Base-by-base conservation (phyloP, 257 asterid species). In the Ilex aquifolium region DNA sequence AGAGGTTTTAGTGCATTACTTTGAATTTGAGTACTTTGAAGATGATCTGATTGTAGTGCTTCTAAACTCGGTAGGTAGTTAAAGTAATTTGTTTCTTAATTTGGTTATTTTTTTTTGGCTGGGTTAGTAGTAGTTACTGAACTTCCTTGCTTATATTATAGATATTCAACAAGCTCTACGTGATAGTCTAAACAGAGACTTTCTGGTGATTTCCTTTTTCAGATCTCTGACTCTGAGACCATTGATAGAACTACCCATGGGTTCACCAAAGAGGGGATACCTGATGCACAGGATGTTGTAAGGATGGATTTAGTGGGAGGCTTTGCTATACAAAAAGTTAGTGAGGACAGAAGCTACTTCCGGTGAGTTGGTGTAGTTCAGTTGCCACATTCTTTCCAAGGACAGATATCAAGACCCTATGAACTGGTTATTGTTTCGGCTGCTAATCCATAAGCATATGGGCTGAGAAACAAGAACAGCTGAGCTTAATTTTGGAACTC, bases 301-400 rank as follows among this genome's bases (percentile, higher is more conserved):
- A 80, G 97, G 74, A 83, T 92, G 57, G 97, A 82, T 66, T 74
- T 87, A 44, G 83, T 77, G 49, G 99, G 99, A 66, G 99, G 99
- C 53, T 83, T 82, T 75, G 96, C 94, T 65, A 0, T 83, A 61
- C 95, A 87, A 53, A 92, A 87, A 82, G 90, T 87, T 31, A 71
- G 86, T 56, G 36, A 64, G 49, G 72, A 76, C 40, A 73, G 96
- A 67, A 89, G 90, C 80, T 85, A 77, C 82, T 89, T 92, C 79
- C 79, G 99, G 99, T 83, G 50, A 77, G 63, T 49, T 55, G 57
- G 15, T 36, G 60, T 67, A 32, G 32, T 13, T 21, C 3, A 56
- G 42, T 36, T 36, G 0, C 42, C 42, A 36, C 42, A 36, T 36
- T 36, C 42, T 36, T 36, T 36, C 42, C 42, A 36, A 36, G 42